Evolutionary conservation across 2,329 filamentous ascomycete species (phyloP).

Genomic region (Calcarisporium arbuscula): DNA sequence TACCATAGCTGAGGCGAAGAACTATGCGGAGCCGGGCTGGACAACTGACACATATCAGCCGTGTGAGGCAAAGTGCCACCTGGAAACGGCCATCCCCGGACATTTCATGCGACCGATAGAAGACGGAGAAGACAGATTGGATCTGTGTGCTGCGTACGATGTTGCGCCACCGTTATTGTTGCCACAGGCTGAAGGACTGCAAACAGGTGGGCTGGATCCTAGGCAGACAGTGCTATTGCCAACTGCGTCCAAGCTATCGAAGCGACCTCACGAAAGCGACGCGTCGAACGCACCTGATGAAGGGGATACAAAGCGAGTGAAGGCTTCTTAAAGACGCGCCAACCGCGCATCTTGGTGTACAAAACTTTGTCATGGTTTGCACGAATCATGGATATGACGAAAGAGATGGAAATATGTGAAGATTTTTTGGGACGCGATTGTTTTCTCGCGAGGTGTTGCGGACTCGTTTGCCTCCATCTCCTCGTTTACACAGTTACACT

Average conservation of each 20-base stretch:
- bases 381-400: constrained; percentile 4
- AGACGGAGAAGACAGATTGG: constrained; percentile 25
- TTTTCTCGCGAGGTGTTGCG: too few relatives aligned
- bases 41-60: constrained; percentile 27
- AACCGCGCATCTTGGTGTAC: too few relatives aligned
- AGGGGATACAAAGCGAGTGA: constrained; percentile 1
- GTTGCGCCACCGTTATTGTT: constrained; percentile 2
- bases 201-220: neutral
- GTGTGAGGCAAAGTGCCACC: constrained; percentile 24
- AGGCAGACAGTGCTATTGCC: constrained; percentile 1
- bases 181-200: neutral
- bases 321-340: constrained; percentile 1
- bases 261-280: constrained; percentile 2
- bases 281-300: neutral
- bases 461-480: too few relatives aligned
- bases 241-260: neutral
- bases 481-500: too few relatives aligned
- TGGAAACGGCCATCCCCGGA: constrained; percentile 29
- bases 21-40: constrained; percentile 31
- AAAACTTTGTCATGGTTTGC: too few relatives aligned
- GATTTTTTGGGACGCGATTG: too few relatives aligned
- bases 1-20: constrained; percentile 33
- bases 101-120: constrained; percentile 24
- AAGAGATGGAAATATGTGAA: constrained; percentile 2
- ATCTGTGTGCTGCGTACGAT: constrained; percentile 25